Conservation (phyloP, 345 rosid species). For the Jatropha curcas region DNA sequence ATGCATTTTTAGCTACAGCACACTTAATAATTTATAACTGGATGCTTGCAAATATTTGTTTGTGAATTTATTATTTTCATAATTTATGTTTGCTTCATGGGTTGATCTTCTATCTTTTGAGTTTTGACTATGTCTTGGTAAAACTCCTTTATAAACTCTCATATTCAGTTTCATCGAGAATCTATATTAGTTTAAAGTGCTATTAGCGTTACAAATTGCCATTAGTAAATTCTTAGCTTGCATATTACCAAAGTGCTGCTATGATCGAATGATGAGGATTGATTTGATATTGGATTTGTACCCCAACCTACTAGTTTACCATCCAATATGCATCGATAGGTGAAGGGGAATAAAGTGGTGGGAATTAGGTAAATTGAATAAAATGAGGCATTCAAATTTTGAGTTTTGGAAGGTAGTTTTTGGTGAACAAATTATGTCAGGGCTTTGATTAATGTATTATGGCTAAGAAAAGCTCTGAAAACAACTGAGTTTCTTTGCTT, state of each 20-base stretch:
- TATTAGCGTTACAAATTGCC: background rate
- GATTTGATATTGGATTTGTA: too few species aligned
- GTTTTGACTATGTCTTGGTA: too few species aligned
- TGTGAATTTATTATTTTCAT: too few species aligned
- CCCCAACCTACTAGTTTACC: background rate
- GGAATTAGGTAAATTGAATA: background rate
- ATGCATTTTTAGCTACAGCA: conserved; percentile 9
- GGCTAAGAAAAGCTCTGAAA: background rate
- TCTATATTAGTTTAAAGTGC: too few species aligned
- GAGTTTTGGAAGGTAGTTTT: background rate
- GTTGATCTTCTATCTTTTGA: background rate
- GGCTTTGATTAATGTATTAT: background rate
- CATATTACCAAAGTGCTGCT: background rate
- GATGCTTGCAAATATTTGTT: background rate
- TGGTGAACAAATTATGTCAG: background rate
- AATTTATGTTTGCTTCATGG: background rate
- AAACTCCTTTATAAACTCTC: background rate
- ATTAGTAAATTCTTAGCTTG: background rate
- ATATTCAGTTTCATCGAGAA: background rate
- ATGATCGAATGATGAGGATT: background rate
- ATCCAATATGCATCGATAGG: background rate
- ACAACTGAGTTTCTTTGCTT: background rate
- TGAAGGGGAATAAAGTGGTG: background rate
- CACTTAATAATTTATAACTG: background rate
- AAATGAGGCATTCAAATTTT: background rate